These are phyloP conservation scores for Selaginella tamariscina DNA, from an alignment of 75 land plant genomes.

Conservation along the genomic window DNA sequence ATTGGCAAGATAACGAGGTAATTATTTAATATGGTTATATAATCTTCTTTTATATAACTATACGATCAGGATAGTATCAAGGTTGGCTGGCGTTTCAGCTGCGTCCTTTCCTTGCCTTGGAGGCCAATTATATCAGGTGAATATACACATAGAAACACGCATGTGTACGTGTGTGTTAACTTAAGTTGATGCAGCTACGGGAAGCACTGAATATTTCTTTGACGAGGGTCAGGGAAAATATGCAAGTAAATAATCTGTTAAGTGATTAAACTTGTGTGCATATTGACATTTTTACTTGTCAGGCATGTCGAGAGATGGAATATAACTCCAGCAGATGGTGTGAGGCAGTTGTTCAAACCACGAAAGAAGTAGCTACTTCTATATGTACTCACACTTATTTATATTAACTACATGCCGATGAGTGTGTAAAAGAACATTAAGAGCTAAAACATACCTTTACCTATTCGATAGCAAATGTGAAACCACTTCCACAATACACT, in stretches of 20 bases:
- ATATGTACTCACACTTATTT: no score
- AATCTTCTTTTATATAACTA: background rate
- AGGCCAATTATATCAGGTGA: constrained; percentile 90
- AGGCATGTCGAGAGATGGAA: constrained; percentile 98
- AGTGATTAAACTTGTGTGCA: background rate
- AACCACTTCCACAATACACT: constrained; percentile 88
- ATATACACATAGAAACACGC: no score
- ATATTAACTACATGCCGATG: no score
- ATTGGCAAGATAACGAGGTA: constrained; percentile 87
- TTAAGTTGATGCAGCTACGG: constrained; percentile 89
- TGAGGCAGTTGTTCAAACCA: constrained; percentile 81
- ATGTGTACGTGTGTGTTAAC: no score
- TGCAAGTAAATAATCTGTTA: constrained; percentile 42
- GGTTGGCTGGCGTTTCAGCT: constrained; percentile 80
- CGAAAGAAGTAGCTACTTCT: no score
- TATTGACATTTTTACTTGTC: background rate
- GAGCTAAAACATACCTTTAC: no score
- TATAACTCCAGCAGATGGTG: constrained; percentile 80
- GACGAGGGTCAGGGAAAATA: constrained; percentile 65
- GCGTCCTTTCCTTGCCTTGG: constrained; percentile 89
- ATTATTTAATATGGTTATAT: background rate
- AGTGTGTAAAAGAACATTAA: no score
- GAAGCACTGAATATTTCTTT: constrained; percentile 88
- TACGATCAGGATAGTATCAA: constrained; percentile 60
- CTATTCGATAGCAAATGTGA: constrained; percentile 50